A percentile compares a stretch with the other conserved stretches of the same genome.
phyloP scores from a whole-genome alignment of 805 yeast species.

The Kodamaea jinghongensis region DNA sequence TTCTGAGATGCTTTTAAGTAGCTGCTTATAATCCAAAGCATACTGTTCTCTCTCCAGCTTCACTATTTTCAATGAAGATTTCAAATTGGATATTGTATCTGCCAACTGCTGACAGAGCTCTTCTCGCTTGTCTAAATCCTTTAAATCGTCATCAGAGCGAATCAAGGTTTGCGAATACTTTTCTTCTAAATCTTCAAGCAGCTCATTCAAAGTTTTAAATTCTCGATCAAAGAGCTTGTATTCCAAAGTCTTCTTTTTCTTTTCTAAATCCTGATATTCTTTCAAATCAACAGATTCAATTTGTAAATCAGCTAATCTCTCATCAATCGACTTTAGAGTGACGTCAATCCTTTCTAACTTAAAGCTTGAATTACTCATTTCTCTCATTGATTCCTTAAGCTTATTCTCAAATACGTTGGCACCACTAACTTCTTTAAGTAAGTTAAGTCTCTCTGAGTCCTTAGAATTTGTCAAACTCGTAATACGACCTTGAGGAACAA shows the following conservation, averaged over 20 bases:
- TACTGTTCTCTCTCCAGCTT: slow-evolving; percentile 57
- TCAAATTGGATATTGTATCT: slow-evolving; percentile 44
- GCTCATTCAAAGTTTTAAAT: slow-evolving; percentile 54
- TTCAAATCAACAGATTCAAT: slow-evolving; percentile 75
- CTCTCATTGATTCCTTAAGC: slow-evolving; percentile 72
- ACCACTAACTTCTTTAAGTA: slow-evolving; percentile 91
- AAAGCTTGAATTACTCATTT: slow-evolving; percentile 69
- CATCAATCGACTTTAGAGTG: slow-evolving; percentile 66
- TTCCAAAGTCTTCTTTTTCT: slow-evolving; percentile 66
- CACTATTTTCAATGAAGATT: slow-evolving; percentile 49
- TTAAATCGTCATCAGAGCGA: slow-evolving; percentile 52
- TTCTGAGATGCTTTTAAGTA: slow-evolving; percentile 48
- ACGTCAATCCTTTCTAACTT: slow-evolving; percentile 73
- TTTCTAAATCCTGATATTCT: slow-evolving; percentile 64
- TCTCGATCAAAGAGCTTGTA: slow-evolving; percentile 79
- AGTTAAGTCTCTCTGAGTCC: slow-evolving; percentile 72
- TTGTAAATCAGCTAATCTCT: slow-evolving; percentile 73
- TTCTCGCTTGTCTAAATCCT: slow-evolving; percentile 63
- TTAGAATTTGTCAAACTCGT: slow-evolving; percentile 86
- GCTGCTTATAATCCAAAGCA: slow-evolving; percentile 47
- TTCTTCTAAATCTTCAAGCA: slow-evolving; percentile 59
- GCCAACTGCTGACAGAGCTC: slow-evolving; percentile 43
- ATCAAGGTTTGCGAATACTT: slow-evolving; percentile 51
- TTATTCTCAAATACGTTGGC: slow-evolving; percentile 86
- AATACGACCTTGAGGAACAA: slow-evolving; percentile 95